Percentiles rank a stretch among this genome's conserved stretches.
These are phyloP conservation scores for Volvariella surrecta DNA, from an alignment of 1,284 basidiomycete genomes.

Conservation along the genomic window DNA sequence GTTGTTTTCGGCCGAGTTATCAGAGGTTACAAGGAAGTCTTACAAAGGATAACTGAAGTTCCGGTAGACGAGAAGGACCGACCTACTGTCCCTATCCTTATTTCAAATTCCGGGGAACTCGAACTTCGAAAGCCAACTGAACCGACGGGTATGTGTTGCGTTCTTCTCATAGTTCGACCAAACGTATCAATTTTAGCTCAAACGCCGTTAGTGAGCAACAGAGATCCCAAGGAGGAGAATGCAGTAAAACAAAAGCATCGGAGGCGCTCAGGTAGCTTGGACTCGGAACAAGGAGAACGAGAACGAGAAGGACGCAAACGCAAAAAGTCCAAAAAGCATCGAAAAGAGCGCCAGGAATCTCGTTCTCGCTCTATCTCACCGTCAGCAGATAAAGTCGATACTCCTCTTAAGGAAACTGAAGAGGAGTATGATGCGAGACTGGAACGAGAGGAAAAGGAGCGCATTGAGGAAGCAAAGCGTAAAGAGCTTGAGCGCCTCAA, in stretches of 20 bases:
- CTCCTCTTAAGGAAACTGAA: constrained; percentile 30
- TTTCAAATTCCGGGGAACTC: constrained; percentile 80
- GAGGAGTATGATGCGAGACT: constrained; percentile 66
- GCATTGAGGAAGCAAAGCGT: constrained; percentile 37
- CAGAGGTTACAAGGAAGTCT: constrained; percentile 52
- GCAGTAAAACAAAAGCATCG: neutral
- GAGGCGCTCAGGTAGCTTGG: neutral
- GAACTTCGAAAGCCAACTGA: constrained; percentile 44
- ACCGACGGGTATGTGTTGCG: too few relatives aligned
- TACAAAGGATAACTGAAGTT: constrained; percentile 44
- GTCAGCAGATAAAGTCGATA: constrained; percentile 12
- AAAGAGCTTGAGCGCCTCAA: constrained; percentile 43
- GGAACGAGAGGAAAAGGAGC: constrained; percentile 62
- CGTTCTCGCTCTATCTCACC: constrained; percentile 12
- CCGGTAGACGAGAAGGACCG: constrained; percentile 63
- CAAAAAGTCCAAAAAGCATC: constrained; percentile 1
- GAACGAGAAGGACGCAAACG: too few relatives aligned
- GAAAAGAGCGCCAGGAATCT: neutral
- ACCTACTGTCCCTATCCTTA: constrained; percentile 63
- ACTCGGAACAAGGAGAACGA: neutral
- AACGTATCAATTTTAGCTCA: too few relatives aligned
- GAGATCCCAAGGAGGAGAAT: too few relatives aligned
- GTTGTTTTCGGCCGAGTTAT: constrained; percentile 70
- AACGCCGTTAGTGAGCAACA: too few relatives aligned
- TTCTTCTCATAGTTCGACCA: too few relatives aligned